These are phyloP conservation scores for Halenospora varia DNA, from an alignment of 495 filamentous ascomycete genomes.

Conservation along the genomic window DNA sequence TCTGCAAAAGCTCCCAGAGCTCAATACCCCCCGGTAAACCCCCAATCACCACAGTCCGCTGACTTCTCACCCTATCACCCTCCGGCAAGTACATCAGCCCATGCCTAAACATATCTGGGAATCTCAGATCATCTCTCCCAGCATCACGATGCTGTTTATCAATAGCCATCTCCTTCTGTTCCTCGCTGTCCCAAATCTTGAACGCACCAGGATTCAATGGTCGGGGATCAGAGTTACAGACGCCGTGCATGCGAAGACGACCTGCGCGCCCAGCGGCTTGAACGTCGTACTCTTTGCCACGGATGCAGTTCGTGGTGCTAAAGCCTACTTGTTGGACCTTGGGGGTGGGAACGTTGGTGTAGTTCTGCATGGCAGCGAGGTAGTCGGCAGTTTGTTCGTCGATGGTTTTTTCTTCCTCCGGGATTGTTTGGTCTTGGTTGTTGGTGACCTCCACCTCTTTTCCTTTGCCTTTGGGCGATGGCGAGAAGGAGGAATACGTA, in stretches of 20 bases:
- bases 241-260: not conserved
- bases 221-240: not conserved
- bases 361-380: not conserved
- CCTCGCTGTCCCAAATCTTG: not conserved
- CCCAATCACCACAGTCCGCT: constrained; percentile 16
- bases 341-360: not conserved
- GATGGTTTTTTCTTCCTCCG: not conserved
- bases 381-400: constrained; percentile 1
- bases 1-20: constrained; percentile 14
- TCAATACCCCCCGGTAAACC: constrained; percentile 7
- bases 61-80: too few relatives aligned
- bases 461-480: not conserved
- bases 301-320: not conserved
- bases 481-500: not conserved
- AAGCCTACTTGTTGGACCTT: constrained; percentile 2
- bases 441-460: not conserved
- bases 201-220: not conserved
- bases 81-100: constrained; percentile 7
- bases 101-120: constrained; percentile 18
- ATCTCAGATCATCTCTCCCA: not conserved
- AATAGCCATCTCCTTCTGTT: not conserved
- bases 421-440: not conserved
- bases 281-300: not conserved
- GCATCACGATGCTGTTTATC: not conserved
- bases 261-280: not conserved